Evolutionary conservation across 768 basidiomycete species (phyloP), one percentile per base, ranked within the genome.

Genomic region (Favolaschia claudopus): DNA sequence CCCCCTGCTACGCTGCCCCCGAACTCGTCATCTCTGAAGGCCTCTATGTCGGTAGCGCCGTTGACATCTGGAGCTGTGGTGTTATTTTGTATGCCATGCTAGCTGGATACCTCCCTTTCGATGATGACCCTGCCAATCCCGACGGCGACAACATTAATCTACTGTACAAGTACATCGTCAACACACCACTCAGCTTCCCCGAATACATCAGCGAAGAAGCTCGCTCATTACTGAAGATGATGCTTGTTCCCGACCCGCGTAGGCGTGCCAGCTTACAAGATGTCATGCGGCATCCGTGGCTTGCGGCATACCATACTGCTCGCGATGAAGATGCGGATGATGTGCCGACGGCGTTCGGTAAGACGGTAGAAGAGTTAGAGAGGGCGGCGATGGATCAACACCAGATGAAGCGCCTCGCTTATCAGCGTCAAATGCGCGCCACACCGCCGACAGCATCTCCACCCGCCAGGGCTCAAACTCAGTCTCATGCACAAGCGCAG

Each of bases 131-230:
- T 1, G 91, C 89, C 27, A 99, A 99, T 72, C 97, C 97, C 5
- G 97, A 99, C 54, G 97, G 97, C 57, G 96, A 99, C 79, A 99
- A 99, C 78, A 99, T 99, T 80, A 99, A 99, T 70, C 85, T 99
- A 6, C 78, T 99, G 43, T 99, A 99, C 86, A 94, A 92, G 72
- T 99, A 99, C 77, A 99, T 99, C 75, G 91, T 99, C 76, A 95
- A 89, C 79, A 99, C 97, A 1, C 92, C 92, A 10, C 87, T 99
- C 59, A 92, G 93, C 22, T 98, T 99, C 81, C 96, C 96, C n/a
- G 93, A 96, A 42, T 96, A 96, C 74, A 87, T 98, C 67, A 92
- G 93, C 6, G 70, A 82, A 9, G 87, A 89, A 55, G 95, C 95
- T 29, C 83, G 93, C 46, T 88, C 95, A 69, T 82, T 99, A 19